A percentile compares a stretch with the other conserved stretches of the same genome.
phyloP scores from a whole-genome alignment of 192 early-diverging fungal species.

The Coemansia umbellata region DNA sequence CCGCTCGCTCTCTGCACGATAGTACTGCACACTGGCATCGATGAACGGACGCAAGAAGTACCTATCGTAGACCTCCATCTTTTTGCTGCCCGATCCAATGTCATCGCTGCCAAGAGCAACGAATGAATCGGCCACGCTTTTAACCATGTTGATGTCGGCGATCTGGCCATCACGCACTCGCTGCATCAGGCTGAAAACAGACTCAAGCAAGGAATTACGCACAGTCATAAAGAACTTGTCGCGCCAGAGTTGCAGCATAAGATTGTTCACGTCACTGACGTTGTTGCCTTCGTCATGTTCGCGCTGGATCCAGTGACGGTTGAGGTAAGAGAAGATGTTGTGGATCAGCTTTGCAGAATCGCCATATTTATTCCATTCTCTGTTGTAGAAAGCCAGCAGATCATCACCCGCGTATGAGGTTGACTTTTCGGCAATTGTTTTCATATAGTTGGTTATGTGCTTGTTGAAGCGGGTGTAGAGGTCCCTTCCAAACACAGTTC shows the following conservation, averaged over 20 bases:
- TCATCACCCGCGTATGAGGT: constrained; percentile 69
- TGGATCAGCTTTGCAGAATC: constrained; percentile 79
- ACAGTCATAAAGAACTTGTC: constrained; percentile 58
- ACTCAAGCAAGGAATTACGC: constrained; percentile 42
- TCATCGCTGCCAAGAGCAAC: constrained; percentile 71
- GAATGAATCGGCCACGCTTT: constrained; percentile 88
- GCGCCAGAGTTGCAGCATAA: constrained; percentile 72
- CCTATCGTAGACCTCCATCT: constrained; percentile 81
- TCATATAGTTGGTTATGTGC: constrained; percentile 55
- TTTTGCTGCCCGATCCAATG: constrained; percentile 70
- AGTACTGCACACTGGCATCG: constrained; percentile 77
- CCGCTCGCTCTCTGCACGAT: constrained; percentile 83
- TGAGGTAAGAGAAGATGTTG: constrained; percentile 91
- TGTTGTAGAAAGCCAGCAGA: constrained; percentile 82
- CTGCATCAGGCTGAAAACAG: constrained; percentile 61
- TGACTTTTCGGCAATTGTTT: constrained; percentile 52
- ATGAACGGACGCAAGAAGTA: constrained; percentile 87
- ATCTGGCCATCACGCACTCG: constrained; percentile 85
- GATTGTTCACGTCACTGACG: constrained; percentile 87
- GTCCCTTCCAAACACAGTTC: constrained; percentile 54
- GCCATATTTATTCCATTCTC: constrained; percentile 87
- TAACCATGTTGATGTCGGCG: constrained; percentile 79
- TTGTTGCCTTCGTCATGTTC: constrained; percentile 92
- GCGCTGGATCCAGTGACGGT: constrained; percentile 96
- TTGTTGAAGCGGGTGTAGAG: constrained; percentile 61